Percentiles rank a stretch among this genome's conserved stretches.
Conservation (phyloP, 2,329 filamentous ascomycete species). For the Trichoderma simmonsii region DNA sequence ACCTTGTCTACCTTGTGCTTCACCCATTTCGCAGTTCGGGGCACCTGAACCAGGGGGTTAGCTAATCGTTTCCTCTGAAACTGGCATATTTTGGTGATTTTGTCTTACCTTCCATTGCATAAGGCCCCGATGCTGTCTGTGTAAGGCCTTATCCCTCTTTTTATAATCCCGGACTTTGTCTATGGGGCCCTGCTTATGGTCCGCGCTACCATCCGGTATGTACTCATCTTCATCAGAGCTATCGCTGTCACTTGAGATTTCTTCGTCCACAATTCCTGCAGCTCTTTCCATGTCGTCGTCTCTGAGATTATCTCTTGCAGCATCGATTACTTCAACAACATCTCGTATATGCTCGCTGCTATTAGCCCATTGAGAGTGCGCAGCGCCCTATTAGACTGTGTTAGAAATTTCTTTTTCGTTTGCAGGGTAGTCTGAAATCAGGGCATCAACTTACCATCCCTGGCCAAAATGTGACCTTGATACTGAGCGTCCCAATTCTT, state of each 20-base stretch:
- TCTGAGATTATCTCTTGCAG: conserved; percentile 35
- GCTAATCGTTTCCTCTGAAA: background rate
- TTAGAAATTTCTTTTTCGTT: background rate
- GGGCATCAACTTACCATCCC: conserved; percentile 32
- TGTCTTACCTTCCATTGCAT: conserved; percentile 64
- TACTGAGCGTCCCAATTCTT: conserved; percentile 44
- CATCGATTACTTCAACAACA: conserved; percentile 48
- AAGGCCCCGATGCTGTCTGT: conserved; percentile 63
- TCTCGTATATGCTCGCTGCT: conserved; percentile 35
- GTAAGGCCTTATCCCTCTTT: conserved; percentile 55
- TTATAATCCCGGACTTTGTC: conserved; percentile 59
- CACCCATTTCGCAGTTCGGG: conserved; percentile 48
- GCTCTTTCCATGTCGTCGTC: conserved; percentile 34
- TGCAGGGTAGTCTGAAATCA: background rate
- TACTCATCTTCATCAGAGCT: conserved; percentile 33
- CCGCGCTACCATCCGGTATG: conserved; percentile 35
- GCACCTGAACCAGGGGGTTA: conserved; percentile 27
- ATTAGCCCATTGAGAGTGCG: conserved; percentile 36
- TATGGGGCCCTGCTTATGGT: conserved; percentile 43
- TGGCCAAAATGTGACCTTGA: conserved; percentile 36
- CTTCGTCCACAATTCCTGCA: conserved; percentile 35
- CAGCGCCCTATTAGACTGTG: conserved; percentile 29
- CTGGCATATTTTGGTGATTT: background rate
- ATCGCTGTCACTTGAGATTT: conserved; percentile 30
- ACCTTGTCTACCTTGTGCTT: conserved; percentile 55